Evolutionary conservation across 2,329 filamentous ascomycete genomes (phyloP), one percentile per base, ranked within the genome.

Genomic region (Ceratocystis papillata): DNA sequence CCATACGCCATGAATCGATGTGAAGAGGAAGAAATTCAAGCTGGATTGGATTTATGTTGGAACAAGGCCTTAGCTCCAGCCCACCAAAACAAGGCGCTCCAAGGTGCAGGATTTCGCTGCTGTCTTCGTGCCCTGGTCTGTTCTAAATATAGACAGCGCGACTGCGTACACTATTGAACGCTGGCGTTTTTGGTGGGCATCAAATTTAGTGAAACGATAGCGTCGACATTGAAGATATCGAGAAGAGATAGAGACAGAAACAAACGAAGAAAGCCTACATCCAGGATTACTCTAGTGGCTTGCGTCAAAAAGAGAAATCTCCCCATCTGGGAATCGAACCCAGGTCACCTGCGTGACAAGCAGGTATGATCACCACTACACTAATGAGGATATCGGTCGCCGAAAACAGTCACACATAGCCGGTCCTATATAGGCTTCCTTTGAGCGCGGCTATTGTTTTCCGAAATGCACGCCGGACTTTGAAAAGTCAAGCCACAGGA

Each of bases 341-440:
- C 62, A 65, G 66, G 66, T 67, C 66, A 67, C 62, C 66, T 67
- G 66, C 66, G 66, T 67, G 66, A 67, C 62, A 67, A 67, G 66
- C 62, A 67, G 62, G 62, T 67, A 64, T 67, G 61, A 67, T 67
- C 60, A 67, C 66, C 62, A 67, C 65, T 67, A 67, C 62, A 67
- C 66, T 67, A 67, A 62, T 67, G 50, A 67, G 62, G 62, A 67
- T 37, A 28, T 48, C 5, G 0, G 45, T 44, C 30, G 50, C 53
- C n/a, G 46, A 10, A 33, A 53, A 15, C 1, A 5, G 0, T 2
- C 2, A 37, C 4, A 5, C 30, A 3, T 41, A 44, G 5, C 3
- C 20, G 7, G 44, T 1, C 15, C 48, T 53, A 53, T 53, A 28
- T 41, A 3, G 37, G 37, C 37, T 1, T 15, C 37, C 0, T 12